Percentiles rank a stretch among this genome's conserved stretches.
Conservation (phyloP, 495 filamentous ascomycete species). For the Xylaria cubensis region DNA sequence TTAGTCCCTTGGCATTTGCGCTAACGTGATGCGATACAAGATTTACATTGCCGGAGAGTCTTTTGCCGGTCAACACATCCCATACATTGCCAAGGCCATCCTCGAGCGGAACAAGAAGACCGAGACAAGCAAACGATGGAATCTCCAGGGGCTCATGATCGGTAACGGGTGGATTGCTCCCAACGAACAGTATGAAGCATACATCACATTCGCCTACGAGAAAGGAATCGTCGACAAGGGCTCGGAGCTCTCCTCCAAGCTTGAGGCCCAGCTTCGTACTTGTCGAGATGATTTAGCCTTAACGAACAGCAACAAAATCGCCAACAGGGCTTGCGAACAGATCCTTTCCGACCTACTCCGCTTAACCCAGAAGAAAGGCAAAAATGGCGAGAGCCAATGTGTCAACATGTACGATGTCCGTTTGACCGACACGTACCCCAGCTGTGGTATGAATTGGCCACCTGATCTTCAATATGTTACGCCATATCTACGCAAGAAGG, state of each 20-base stretch:
- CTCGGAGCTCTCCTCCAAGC: constrained; percentile 63
- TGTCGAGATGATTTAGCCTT: constrained; percentile 72
- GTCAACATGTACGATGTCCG: constrained; percentile 96
- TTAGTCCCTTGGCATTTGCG: constrained; percentile 17
- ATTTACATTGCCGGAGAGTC: constrained; percentile 95
- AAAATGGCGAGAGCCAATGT: constrained; percentile 62
- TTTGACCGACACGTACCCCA: constrained; percentile 70
- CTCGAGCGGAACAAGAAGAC: constrained; percentile 75
- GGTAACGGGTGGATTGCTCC: constrained; percentile 98
- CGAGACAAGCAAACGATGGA: constrained; percentile 64
- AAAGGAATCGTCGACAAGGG: constrained; percentile 72
- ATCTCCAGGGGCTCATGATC: constrained; percentile 86
- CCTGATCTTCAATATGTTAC: constrained; percentile 77
- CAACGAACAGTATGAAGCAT: constrained; percentile 86
- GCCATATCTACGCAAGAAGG: constrained; percentile 82
- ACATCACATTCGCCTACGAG: constrained; percentile 79
- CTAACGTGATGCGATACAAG: constrained; percentile 58
- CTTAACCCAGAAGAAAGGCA: constrained; percentile 56
- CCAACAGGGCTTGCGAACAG: constrained; percentile 71
- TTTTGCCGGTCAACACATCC: constrained; percentile 96
- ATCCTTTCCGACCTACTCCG: constrained; percentile 74
- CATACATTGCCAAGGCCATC: constrained; percentile 90
- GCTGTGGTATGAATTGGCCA: constrained; percentile 97
- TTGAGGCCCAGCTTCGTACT: constrained; percentile 55
- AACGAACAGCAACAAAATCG: constrained; percentile 66